Evolutionary conservation across 495 filamentous ascomycete genomes (phyloP).

Genomic region (Podospora pseudoanserina): DNA sequence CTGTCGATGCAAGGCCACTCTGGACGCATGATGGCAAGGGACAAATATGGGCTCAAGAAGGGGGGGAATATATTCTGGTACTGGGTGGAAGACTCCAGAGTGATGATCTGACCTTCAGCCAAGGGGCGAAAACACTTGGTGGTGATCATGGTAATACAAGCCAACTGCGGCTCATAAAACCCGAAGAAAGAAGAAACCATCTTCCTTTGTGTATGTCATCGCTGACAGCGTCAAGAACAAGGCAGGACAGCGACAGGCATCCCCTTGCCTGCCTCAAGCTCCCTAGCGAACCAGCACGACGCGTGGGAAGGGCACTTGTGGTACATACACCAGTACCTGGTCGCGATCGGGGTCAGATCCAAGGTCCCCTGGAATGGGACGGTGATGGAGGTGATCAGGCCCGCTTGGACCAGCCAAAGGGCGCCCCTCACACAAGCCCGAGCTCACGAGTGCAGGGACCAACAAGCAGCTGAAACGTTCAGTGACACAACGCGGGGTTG

Average conservation of each 20-base stretch:
- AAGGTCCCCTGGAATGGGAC: constrained; percentile 13
- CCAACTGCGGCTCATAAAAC: not conserved
- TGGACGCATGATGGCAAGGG: constrained; percentile 11
- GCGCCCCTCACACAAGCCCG: not conserved
- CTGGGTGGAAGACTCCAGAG: not conserved
- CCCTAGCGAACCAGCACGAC: not conserved
- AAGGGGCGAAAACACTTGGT: not conserved
- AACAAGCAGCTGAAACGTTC: constrained; percentile 17
- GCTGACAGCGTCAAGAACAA: not conserved
- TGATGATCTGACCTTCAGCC: not conserved
- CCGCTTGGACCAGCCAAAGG: constrained; percentile 21
- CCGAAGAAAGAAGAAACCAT: not conserved
- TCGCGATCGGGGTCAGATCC: not conserved
- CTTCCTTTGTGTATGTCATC: not conserved
- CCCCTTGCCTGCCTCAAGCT: not conserved
- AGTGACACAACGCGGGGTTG: constrained; percentile 7
- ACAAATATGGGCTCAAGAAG: not conserved
- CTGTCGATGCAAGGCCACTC: constrained; percentile 7
- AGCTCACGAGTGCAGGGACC: constrained; percentile 9
- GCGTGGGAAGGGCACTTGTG: not conserved
- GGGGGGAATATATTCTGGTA: not conserved
- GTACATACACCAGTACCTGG: not conserved
- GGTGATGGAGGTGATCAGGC: constrained; percentile 24
- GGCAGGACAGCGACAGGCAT: not conserved
- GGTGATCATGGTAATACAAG: not conserved